Evolutionary conservation across 2,329 filamentous ascomycete species (phyloP), one percentile per base, ranked within the genome.

Genomic region (Trichoderma asperellum): DNA sequence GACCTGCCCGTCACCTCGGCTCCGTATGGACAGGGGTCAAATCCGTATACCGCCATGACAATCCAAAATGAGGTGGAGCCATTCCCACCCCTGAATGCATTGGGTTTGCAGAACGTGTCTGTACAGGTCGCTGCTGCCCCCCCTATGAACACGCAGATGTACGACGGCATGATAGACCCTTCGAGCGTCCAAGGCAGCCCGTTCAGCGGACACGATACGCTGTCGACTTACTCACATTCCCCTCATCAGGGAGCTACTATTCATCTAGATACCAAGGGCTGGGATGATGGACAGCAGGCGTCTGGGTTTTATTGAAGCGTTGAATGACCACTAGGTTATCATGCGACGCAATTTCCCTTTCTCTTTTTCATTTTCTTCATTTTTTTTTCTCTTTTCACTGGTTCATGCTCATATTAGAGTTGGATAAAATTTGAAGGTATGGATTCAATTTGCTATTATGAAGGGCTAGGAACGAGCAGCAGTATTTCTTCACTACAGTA

Each of bases 131-230:
- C 8, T 49, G 29, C 59, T 35, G 65, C 35, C 8, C 72, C 72
- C 37, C 71, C 71, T 21, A 76, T 79, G 72, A 72, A 68, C 14
- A 68, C 74, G 14, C 77, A 76, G 43, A 69, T 80, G 72, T 79
- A 78, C 64, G 77, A 77, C 11, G 71, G 74, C 40, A 76, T 78
- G 62, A 74, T 79, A 67, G 74, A 76, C 43, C 74, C 76, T n/a
- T 75, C 75, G 35, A 79, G 76, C 57, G 75, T 74, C 14, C 76
- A 78, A 64, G 76, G 74, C n/a, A 80, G 78, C 69, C 78, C 79
- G 4, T 81, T 79, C 55, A 78, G 77, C 58, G 79, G 77, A 6
- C 78, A 80, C 55, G 79, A 78, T 52, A 78, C 78, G 5, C 69
- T 74, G 34, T 80, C 79, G 37, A 77, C 77, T 10, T 81, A 78